Percentiles rank a stretch among this genome's conserved stretches.
Evolutionary conservation across 768 basidiomycete species (phyloP).

Genomic region (Lactarius psammicola): DNA sequence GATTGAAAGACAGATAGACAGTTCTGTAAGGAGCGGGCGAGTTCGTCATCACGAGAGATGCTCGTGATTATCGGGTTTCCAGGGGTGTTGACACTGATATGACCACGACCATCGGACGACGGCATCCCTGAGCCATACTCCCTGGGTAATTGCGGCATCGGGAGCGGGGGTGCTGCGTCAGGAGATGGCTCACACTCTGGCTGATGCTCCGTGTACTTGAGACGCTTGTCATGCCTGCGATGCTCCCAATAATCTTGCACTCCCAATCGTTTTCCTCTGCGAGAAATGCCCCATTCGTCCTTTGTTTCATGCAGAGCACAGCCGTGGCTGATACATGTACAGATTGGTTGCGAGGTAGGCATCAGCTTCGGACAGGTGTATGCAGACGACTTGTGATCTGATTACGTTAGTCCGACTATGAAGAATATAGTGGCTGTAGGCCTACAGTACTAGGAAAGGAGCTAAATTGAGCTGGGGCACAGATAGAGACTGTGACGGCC

Average conservation of each 20-base stretch:
- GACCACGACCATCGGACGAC: background rate
- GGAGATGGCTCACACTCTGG: background rate
- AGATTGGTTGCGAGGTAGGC: background rate
- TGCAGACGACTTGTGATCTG: too few relatives aligned
- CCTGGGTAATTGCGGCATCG: too few relatives aligned
- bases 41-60: background rate
- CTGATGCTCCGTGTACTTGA: background rate
- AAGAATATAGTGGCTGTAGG: too few relatives aligned
- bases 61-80: background rate
- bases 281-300: background rate
- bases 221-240: background rate
- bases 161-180: background rate
- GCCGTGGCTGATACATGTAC: background rate
- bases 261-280: background rate
- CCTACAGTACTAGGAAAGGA: too few relatives aligned
- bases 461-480: too few relatives aligned
- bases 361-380: background rate
- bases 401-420: too few relatives aligned
- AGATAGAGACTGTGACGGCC: too few relatives aligned
- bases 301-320: background rate
- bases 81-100: background rate
- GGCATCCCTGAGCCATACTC: too few relatives aligned
- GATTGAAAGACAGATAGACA: background rate
- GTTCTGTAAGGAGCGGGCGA: background rate
- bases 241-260: background rate